Base-by-base conservation (phyloP, 805 yeast species). In the Yarrowia bubula region DNA sequence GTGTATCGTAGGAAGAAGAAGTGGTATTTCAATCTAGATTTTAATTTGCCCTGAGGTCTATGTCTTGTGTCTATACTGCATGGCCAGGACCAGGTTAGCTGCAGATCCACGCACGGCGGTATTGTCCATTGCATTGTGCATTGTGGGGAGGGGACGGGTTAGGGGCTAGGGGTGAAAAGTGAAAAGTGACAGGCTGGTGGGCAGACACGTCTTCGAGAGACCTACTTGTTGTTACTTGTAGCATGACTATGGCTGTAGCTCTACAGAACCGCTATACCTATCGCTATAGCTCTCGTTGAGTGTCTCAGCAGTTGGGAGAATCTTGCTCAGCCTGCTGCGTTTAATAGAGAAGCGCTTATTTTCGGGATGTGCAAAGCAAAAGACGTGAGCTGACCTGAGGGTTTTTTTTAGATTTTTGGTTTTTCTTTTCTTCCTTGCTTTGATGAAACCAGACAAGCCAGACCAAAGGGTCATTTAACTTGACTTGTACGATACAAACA, bases 101-200 rank as follows among this genome's bases (percentile, higher is more conserved):
- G 58, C 58, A 51, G 58, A 51, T 51, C 58, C 58, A 51, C 58
- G 58, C 58, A 51, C 58, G 58, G 58, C 58, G 58, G 58, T 37
- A 51, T 51, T 50, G 58, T 51, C 58, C 58, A 51, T 51, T 50
- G 57, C 57, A 50, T 50, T 22, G 58, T 38, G 55, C 55, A 35
- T 48, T 51, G 58, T 51, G 58, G 58, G 58, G 58, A 51, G 57
- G 57, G 57, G 57, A 48, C 43, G 43, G n/a, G 22, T 22, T 37
- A 38, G 58, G 57, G 58, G 58, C 58, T 51, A 51, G 58, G 43
- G 58, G 55, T n/a, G n/a, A n/a, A n/a, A n/a, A n/a, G n/a, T n/a
- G n/a, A n/a, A n/a, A n/a, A n/a, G n/a, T n/a, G n/a, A n/a, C n/a
- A n/a, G n/a, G n/a, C n/a, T n/a, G n/a, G n/a, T n/a, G n/a, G n/a